Evolutionary conservation across 805 yeast genomes (phyloP), one percentile per base, ranked within the genome.

Genomic region (Maudiozyma barnettii): DNA sequence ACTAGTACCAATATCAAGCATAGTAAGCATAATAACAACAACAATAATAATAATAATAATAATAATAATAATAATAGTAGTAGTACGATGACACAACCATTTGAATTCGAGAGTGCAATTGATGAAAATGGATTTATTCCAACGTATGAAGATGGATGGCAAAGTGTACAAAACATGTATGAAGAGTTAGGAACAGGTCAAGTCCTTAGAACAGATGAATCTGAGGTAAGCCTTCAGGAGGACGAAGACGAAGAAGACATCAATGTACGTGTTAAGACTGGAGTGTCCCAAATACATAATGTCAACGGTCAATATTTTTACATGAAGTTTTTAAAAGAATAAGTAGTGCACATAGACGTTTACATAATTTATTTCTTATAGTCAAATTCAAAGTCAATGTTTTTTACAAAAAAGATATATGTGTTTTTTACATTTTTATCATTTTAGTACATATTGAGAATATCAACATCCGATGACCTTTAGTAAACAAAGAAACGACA

Each of bases 181-280:
- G 63, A 58, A 7, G 31, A 12, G 20, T 26, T 6, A 19, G n/a
- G n/a, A n/a, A n/a, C n/a, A n/a, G 30, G 30, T 26, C 30, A 26
- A 26, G 30, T 26, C 10, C 30, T 12, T 9, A 26, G 10, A 26
- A 6, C 10, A 2, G 30, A 26, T 26, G 30, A 26, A 26, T 12
- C 30, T 9, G 30, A 12, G 2, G 10, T 26, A 26, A 26, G 10
- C 8, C 30, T 26, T 26, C 30, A 26, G 10, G 30, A 26, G 5
- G 21, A 13, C 4, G 43, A 40, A 26, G 26, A 18, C 2, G 35
- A 14, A 26, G 35, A 6, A n/a, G 73, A 70, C 44, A 59, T 56
- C n/a, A 75, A 72, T 46, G 65, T 72, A 13, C 59, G 74, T 19
- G 71, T 72, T 13, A 64, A 69, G 44, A 72, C 76, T 0, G 73